Conservation (phyloP, 495 filamentous ascomycete species). For the Viridothelium virens region DNA sequence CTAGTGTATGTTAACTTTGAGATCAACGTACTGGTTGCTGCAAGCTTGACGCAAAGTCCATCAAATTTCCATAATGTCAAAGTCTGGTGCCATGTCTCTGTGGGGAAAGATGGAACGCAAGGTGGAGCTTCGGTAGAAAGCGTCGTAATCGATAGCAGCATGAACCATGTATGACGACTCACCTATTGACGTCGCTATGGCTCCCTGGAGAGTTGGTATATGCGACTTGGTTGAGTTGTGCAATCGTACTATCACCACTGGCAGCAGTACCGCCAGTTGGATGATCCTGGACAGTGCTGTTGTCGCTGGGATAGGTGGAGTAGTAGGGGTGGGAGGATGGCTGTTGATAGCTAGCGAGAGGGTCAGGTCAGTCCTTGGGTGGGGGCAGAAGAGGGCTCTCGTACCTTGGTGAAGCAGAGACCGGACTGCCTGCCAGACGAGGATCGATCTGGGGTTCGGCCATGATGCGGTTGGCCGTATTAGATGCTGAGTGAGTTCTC, state of each 20-base stretch:
- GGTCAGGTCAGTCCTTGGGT: not conserved
- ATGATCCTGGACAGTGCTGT: conserved; percentile 6
- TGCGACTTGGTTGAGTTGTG: not conserved
- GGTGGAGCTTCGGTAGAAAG: not conserved
- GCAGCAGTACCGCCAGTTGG: not conserved
- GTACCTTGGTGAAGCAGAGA: not conserved
- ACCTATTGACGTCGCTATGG: conserved; percentile 4
- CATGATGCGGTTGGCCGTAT: not conserved
- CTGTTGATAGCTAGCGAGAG: not conserved
- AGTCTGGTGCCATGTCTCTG: not conserved
- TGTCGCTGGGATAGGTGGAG: conserved; percentile 6
- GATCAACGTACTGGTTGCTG: not conserved
- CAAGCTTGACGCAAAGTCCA: too few species aligned
- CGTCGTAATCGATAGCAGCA: not conserved
- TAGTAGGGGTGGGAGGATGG: conserved; percentile 5
- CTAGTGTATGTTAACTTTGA: not conserved
- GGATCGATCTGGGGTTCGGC: conserved; percentile 7
- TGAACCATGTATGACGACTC: not conserved
- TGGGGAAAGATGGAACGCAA: not conserved
- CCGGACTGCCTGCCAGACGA: not conserved
- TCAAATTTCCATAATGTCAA: not conserved
- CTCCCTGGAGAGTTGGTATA: conserved; percentile 5
- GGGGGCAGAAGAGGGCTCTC: not conserved
- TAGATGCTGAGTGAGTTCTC: not conserved
- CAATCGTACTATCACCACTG: not conserved